Base-by-base conservation (phyloP, 75 land plant species). In the Ceratopteris richardii region DNA sequence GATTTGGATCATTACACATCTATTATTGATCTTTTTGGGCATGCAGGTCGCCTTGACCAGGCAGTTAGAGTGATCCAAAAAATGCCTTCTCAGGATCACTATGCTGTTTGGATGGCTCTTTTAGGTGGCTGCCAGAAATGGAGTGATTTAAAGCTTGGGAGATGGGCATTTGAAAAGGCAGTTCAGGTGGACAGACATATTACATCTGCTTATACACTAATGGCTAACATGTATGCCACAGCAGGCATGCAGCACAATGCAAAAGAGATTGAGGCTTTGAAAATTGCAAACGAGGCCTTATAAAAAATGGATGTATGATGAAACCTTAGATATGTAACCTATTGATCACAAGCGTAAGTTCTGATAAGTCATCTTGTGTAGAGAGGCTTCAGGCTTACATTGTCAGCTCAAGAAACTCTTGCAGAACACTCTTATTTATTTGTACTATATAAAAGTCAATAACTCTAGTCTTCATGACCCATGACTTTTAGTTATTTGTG, bases 41-140 rank as follows among this genome's bases (percentile, higher is more conserved):
- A 72, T 31, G 67, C 78, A 59, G 78, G 78, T 18, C 60, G 54
- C 30, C 54, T 75, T 10, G 47, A 56, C 37, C 62, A 68, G 53
- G 77, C 71, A 13, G 23, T 51, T 25, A 22, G 57, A 13, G 22
- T 67, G 27, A 63, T 74, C 25, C 13, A 63, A 2, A 52, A 19
- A 12, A 63, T 74, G 77, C 77, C 71, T 29, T 63, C 33, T 54
- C 55, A 66, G 47, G 60, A 79, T 2, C 59, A 69, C 66, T 66
- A 71, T 27, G 73, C 64, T 29, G 66, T 81, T 13, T 82, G 84
- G 84, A 70, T 74, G 1, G 61, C 80, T 23, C 20, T 82, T 25
- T 54, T 77, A 3, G 80, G 77, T 64, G 77, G 77, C 31, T 82
- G 84, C 40, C 66, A 58, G 30, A 82, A 46, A 20, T 67, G 73